Conservation (phyloP, 2,329 filamentous ascomycete species). For the Aspergillus quadrilineatus region DNA sequence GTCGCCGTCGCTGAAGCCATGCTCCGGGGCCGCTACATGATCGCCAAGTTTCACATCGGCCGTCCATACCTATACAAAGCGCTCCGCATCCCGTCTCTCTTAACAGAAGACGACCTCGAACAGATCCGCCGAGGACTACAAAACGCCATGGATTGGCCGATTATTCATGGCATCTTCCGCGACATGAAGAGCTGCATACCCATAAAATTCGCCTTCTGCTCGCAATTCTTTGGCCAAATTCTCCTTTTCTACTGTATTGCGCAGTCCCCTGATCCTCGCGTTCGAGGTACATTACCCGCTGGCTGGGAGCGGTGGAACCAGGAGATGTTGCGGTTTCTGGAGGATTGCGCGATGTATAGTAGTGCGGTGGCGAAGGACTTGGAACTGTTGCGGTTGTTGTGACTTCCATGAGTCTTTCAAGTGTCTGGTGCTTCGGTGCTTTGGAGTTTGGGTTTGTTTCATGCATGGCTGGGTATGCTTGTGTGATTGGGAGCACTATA, state of each 20-base stretch:
- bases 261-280: constrained; percentile 35
- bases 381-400: constrained; percentile 36
- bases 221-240: constrained; percentile 46
- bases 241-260: constrained; percentile 45
- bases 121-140: constrained; percentile 40
- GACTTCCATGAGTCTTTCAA: constrained; percentile 9
- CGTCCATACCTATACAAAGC: constrained; percentile 45
- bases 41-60: constrained; percentile 43
- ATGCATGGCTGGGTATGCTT: neutral
- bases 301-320: constrained; percentile 44
- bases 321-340: constrained; percentile 43
- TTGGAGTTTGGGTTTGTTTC: neutral
- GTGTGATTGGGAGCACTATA: neutral
- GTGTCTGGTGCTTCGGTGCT: neutral
- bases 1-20: constrained; percentile 39
- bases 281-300: constrained; percentile 37
- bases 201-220: constrained; percentile 44
- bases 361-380: constrained; percentile 43
- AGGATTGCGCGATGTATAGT: constrained; percentile 39
- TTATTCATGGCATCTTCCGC: constrained; percentile 39
- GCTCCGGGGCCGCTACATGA: constrained; percentile 39
- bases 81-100: constrained; percentile 36
- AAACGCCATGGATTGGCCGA: constrained; percentile 45
- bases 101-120: constrained; percentile 42
- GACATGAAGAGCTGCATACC: constrained; percentile 46